These are phyloP conservation scores for Periconia macrospinosa DNA, from an alignment of 2,329 filamentous ascomycete genomes.

Conservation along the genomic window DNA sequence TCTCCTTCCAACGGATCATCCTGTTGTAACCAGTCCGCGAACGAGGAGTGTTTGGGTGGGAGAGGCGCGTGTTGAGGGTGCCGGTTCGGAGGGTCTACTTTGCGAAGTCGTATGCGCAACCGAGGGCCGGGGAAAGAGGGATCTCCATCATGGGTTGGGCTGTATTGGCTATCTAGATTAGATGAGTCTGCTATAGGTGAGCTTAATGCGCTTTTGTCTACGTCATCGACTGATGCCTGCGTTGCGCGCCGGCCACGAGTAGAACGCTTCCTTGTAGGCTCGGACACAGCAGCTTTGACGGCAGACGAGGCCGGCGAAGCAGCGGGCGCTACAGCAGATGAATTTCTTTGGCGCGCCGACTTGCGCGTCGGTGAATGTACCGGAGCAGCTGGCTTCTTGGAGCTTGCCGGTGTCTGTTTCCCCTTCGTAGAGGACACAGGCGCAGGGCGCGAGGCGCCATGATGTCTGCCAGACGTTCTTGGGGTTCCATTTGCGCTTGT, in stretches of 20 bases:
- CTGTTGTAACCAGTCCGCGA: conserved; percentile 66
- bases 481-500: conserved; percentile 32
- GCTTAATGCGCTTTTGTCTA: conserved; percentile 12
- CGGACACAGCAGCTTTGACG: conserved; percentile 16
- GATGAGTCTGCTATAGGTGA: conserved; percentile 16
- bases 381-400: conserved; percentile 27
- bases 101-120: conserved; percentile 55
- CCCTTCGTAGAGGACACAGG: not conserved
- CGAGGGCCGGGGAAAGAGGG: conserved; percentile 28
- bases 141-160: conserved; percentile 22
- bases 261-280: conserved; percentile 22
- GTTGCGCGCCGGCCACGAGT: conserved; percentile 26
- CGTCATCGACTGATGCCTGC: conserved; percentile 17
- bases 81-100: conserved; percentile 53
- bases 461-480: conserved; percentile 16
- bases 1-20: conserved; percentile 53
- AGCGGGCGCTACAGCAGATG: conserved; percentile 17
- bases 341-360: conserved; percentile 36
- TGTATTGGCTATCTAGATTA: conserved; percentile 22
- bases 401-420: conserved; percentile 14
- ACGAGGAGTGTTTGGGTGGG: conserved; percentile 52
- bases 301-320: conserved; percentile 22
- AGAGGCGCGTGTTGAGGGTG: conserved; percentile 55
- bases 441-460: not conserved
- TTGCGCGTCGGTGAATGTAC: conserved; percentile 31